phyloP scores from a whole-genome alignment of 306 rosid genomes.

The Pyrus communis region DNA sequence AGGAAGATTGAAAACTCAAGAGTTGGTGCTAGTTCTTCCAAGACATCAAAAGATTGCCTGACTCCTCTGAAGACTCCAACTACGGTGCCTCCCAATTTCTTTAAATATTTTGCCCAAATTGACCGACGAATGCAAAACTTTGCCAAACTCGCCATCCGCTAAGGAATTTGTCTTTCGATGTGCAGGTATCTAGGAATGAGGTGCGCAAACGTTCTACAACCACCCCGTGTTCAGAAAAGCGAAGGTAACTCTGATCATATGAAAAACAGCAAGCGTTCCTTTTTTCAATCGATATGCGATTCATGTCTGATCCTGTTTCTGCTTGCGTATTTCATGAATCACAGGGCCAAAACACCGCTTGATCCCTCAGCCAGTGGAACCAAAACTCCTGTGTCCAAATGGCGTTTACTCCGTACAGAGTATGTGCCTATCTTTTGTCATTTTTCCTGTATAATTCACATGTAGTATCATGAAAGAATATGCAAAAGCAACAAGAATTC shows the following conservation, averaged over 20 bases:
- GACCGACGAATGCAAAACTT: neutral
- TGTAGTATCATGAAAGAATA: neutral
- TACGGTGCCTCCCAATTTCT: constrained; percentile 38
- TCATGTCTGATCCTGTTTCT: neutral
- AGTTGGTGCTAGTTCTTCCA: constrained; percentile 48
- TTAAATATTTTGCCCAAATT: neutral
- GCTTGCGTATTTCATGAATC: neutral
- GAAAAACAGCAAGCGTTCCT: neutral
- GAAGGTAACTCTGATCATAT: constrained; percentile 35
- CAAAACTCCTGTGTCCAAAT: constrained; percentile 37
- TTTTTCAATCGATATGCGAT: neutral
- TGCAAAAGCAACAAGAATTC: neutral
- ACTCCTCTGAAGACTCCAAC: constrained; percentile 76
- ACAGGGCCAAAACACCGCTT: constrained; percentile 48
- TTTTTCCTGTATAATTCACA: neutral
- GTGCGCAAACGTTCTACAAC: constrained; percentile 35
- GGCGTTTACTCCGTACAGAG: constrained; percentile 66
- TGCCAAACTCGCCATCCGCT: constrained; percentile 1
- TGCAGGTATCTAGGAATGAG: constrained; percentile 50
- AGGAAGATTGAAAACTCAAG: constrained; percentile 73
- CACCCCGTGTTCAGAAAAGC: constrained; percentile 78
- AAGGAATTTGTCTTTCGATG: constrained; percentile 4
- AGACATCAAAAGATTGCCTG: constrained; percentile 48
- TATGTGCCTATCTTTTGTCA: constrained; percentile 17
- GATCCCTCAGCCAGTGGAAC: constrained; percentile 34